Conservation (phyloP, 2,329 filamentous ascomycete species). For the Pleoardoris graminearum region DNA sequence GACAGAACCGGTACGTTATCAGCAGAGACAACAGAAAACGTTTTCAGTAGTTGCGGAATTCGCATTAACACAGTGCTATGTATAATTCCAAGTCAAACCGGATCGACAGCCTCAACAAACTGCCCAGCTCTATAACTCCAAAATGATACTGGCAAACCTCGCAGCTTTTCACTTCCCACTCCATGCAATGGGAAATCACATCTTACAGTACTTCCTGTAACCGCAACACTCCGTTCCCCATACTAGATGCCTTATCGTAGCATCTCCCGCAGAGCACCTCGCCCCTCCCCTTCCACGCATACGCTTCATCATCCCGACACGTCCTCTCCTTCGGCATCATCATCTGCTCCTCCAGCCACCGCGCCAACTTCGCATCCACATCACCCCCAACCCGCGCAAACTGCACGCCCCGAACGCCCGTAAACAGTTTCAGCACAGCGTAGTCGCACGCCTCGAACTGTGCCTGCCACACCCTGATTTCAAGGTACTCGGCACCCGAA, state of each 20-base stretch:
- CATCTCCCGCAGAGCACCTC: constrained; percentile 7
- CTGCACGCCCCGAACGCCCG: constrained; percentile 51
- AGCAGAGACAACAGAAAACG: no score
- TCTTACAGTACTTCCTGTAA: neutral
- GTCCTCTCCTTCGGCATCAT: constrained; percentile 37
- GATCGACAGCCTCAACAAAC: no score
- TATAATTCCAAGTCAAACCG: no score
- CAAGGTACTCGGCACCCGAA: constrained; percentile 50
- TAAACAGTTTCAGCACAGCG: constrained; percentile 50
- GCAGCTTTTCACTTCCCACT: no score
- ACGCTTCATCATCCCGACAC: constrained; percentile 1
- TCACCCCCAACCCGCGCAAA: constrained; percentile 50
- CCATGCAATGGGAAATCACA: no score
- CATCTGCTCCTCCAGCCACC: constrained; percentile 51
- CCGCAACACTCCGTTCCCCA: neutral
- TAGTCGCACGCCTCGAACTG: constrained; percentile 46
- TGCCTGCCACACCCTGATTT: constrained; percentile 55
- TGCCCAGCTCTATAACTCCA: no score
- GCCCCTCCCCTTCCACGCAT: neutral
- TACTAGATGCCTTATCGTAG: constrained; percentile 1
- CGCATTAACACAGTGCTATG: no score
- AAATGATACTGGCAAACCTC: no score
- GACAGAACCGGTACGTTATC: no score
- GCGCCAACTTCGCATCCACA: constrained; percentile 48
- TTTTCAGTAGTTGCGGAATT: no score